These are phyloP conservation scores for Theileria parva DNA, from an alignment of 169 alveolate genomes.

Conservation along the genomic window DNA sequence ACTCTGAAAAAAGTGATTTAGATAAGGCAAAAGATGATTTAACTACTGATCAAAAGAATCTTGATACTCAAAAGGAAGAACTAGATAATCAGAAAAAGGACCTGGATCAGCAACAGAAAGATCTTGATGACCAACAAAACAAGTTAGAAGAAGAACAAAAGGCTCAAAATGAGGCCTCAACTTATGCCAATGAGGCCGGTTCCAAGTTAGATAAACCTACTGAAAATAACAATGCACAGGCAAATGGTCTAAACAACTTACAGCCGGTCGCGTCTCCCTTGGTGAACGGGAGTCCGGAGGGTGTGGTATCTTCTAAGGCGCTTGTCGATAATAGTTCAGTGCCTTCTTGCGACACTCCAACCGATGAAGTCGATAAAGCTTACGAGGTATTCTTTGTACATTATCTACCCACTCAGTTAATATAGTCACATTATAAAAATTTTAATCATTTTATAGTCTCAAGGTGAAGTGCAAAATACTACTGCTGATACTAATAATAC, in stretches of 20 bases:
- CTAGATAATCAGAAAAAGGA: conserved; percentile 1
- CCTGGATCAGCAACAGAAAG: neutral
- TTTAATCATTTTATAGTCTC: neutral
- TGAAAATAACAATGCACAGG: neutral
- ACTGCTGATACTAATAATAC: neutral
- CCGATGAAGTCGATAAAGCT: conserved; percentile 48
- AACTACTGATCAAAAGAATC: neutral
- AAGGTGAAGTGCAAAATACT: conserved; percentile 14
- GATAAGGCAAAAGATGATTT: neutral
- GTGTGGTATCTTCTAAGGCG: conserved; percentile 32
- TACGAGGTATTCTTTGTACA: conserved; percentile 9
- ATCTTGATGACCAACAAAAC: neutral
- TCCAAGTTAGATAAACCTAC: conserved; percentile 13
- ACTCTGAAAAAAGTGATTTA: conserved; percentile 5
- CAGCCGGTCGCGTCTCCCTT: conserved; percentile 65
- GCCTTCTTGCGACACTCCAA: conserved; percentile 28
- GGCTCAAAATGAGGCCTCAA: conserved; percentile 12
- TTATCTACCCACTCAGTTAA: neutral
- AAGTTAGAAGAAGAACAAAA: conserved; percentile 19
- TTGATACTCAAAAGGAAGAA: neutral
- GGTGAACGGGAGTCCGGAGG: conserved; percentile 43
- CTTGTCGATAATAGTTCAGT: conserved; percentile 43
- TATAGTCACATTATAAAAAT: neutral
- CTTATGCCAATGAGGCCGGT: neutral
- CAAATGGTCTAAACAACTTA: neutral